Evolutionary conservation across 129 eudicot genomes (phyloP), one percentile per base, ranked within the genome.

Genomic region (Flaveria brownii): DNA sequence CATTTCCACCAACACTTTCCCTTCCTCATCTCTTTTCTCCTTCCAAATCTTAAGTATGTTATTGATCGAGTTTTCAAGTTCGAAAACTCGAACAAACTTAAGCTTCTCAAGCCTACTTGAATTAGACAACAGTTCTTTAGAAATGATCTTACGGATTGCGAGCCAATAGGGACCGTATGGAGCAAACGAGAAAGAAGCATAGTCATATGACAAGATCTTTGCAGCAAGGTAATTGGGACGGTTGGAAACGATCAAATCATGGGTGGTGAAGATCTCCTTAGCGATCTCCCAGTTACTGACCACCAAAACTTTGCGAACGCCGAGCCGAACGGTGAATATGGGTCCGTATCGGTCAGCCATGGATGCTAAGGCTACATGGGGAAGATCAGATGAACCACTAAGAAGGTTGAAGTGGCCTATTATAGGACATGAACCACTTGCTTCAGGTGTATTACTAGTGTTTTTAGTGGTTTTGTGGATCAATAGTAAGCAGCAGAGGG

Each of bases 191-290:
- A 60, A 12, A 60, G 67, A 11, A 25, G 67, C n/a, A 18, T 56
- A 56, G 30, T 56, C 20, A 39, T 23, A 1, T 60, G 17, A 41
- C 39, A 60, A 22, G 26, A 60, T 60, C 1, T 12, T 60, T 0
- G 67, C 67, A 9, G 67, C 41, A 16, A 60, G 39, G 67, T 60
- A 60, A 2, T 60, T 60, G 39, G 67, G 67, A 3, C 8, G 60
- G 60, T 54, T 54, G 26, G 60, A 54, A 1, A 60, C 67, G 0
- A 60, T 22, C 62, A 9, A 18, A 56, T 56, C 62, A 18, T 56
- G 62, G 62, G 62, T 56, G 26, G 62, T 56, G 62, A 56, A 56
- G 62, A 56, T 56, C 62, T 56, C 62, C 62, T 56, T 56, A n/a
- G 62, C 62, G 20, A 56, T n/a, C 28, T 56, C 62, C 62, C 62